These are phyloP conservation scores for Hibiscus tridactylites DNA, from an alignment of 345 rosid genomes.

Conservation along the genomic window DNA sequence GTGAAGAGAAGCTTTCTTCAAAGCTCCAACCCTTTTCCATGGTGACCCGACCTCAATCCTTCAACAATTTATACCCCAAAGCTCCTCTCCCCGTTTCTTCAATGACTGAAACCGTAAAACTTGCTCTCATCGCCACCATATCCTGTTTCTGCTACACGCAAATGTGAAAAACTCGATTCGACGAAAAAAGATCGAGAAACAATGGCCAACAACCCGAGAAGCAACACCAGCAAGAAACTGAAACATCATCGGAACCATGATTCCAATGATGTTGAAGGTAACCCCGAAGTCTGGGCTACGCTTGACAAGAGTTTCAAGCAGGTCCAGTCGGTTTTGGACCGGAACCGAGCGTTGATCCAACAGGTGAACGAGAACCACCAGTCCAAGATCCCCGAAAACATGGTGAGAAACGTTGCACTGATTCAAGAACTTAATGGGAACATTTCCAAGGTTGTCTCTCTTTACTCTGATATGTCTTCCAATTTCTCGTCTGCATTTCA, in stretches of 20 bases:
- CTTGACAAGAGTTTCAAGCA: slow-evolving; percentile 45
- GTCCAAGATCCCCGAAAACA: slow-evolving; percentile 61
- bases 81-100: not conserved
- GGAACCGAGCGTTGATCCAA: slow-evolving; percentile 72
- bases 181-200: slow-evolving; percentile 2
- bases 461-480: slow-evolving; percentile 57
- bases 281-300: slow-evolving; percentile 51
- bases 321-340: slow-evolving; percentile 73
- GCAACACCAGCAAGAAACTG: slow-evolving; percentile 1
- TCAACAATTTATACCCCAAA: not conserved
- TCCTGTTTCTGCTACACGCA: not conserved
- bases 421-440: slow-evolving; percentile 89
- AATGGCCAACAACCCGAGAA: slow-evolving; percentile 19
- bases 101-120: not conserved
- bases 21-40: not conserved
- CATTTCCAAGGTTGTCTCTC: slow-evolving; percentile 64
- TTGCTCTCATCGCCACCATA: not conserved
- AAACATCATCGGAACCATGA: slow-evolving; percentile 21
- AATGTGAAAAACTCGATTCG: not conserved
- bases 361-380: slow-evolving; percentile 90
- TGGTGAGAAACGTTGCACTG: slow-evolving; percentile 83
- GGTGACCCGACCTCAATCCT: not conserved
- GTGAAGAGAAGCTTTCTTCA: not conserved
- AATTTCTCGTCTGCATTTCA: slow-evolving; percentile 42
- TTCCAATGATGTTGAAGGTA: slow-evolving; percentile 30